Evolutionary conservation across 2,329 filamentous ascomycete genomes (phyloP).

Genomic region (Mariannaea elegans): DNA sequence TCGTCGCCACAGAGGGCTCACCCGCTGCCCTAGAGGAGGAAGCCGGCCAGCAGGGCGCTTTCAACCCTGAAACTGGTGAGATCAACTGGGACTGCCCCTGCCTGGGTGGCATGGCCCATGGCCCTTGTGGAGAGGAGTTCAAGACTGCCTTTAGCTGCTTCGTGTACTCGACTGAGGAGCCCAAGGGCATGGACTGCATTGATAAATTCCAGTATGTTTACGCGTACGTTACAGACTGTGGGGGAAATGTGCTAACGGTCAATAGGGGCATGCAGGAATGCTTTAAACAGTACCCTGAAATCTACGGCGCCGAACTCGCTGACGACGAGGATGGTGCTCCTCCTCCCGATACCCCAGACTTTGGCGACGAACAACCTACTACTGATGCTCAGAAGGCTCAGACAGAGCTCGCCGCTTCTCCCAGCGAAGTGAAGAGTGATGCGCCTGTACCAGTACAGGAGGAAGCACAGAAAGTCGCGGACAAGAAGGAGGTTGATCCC

Average conservation of each 20-base stretch:
- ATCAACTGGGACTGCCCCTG: slow-evolving; percentile 99
- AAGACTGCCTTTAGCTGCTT: slow-evolving; percentile 97
- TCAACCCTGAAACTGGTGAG: slow-evolving; percentile 98
- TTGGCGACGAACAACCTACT: slow-evolving; percentile 41
- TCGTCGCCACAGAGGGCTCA: slow-evolving; percentile 45
- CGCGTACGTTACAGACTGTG: not conserved
- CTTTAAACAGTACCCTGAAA: slow-evolving; percentile 90
- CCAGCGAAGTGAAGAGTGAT: not conserved
- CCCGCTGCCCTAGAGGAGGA: slow-evolving; percentile 76
- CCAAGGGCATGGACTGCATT: slow-evolving; percentile 97
- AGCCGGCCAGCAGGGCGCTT: slow-evolving; percentile 87
- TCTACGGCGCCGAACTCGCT: slow-evolving; percentile 89
- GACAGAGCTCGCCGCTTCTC: slow-evolving; percentile 2
- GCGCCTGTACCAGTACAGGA: not conserved
- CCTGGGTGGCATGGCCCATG: slow-evolving; percentile 94
- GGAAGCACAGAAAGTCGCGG: slow-evolving; percentile 19
- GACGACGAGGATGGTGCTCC: slow-evolving; percentile 69
- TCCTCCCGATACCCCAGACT: slow-evolving; percentile 35
- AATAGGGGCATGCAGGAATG: slow-evolving; percentile 94
- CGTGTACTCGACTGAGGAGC: slow-evolving; percentile 92
- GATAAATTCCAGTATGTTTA: slow-evolving; percentile 90
- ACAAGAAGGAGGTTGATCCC: slow-evolving; percentile 24
- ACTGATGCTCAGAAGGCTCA: slow-evolving; percentile 23
- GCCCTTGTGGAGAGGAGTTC: slow-evolving; percentile 96
- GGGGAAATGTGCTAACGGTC: slow-evolving; percentile 35